Evolutionary conservation across 225 moss, liverwort and hornwort genomes (phyloP).

Genomic region (Sphagnum contortum): DNA sequence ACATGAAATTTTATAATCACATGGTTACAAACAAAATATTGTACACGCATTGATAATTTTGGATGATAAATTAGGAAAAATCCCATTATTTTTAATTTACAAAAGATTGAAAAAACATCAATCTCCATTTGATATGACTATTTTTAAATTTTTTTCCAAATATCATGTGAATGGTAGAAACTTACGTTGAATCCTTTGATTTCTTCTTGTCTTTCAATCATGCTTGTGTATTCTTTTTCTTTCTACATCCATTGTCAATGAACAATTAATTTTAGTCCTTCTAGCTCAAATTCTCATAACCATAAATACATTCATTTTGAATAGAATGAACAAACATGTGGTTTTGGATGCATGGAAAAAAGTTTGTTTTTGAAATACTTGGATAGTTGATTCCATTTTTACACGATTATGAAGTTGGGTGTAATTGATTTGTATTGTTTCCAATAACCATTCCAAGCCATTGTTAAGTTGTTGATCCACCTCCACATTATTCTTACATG

Average conservation of each 20-base stretch:
- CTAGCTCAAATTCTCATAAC: not conserved
- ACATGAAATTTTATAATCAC: too few relatives aligned
- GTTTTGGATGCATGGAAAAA: not conserved
- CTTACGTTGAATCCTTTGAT: conserved; percentile 9
- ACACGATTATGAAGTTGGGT: conserved; percentile 11
- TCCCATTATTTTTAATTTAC: too few relatives aligned
- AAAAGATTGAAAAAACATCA: too few relatives aligned
- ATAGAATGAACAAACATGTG: not conserved
- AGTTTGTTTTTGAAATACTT: conserved; percentile 1
- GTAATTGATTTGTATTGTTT: conserved; percentile 9
- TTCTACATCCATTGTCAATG: not conserved
- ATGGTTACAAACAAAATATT: too few relatives aligned
- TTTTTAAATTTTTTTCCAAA: too few relatives aligned
- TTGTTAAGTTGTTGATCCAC: conserved; percentile 12
- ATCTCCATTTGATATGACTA: too few relatives aligned
- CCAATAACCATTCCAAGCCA: conserved; percentile 35
- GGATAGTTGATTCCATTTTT: conserved; percentile 10
- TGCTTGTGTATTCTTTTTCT: conserved; percentile 14
- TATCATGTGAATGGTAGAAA: not conserved
- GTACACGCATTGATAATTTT: too few relatives aligned
- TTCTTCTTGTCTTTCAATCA: conserved; percentile 7
- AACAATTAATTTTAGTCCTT: not conserved
- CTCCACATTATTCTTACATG: not conserved
- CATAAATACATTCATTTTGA: not conserved
- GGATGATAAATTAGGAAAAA: too few relatives aligned